These are phyloP conservation scores for Penicillium janthinellum DNA, from an alignment of 2,329 filamentous ascomycete species.

Conservation along the genomic window DNA sequence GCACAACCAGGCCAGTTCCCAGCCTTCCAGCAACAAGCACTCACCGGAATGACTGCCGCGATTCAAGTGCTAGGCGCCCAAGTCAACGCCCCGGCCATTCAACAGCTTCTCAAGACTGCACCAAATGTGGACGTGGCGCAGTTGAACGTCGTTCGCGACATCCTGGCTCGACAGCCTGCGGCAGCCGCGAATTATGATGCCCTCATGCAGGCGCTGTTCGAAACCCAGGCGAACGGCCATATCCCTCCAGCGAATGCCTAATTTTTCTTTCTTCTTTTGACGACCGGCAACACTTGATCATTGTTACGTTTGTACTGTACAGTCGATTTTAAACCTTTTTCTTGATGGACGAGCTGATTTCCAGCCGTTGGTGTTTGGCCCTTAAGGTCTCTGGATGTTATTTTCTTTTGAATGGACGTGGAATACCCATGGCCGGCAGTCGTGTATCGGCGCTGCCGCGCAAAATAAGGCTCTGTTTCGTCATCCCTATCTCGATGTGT, in stretches of 20 bases:
- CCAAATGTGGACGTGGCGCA: slow-evolving; percentile 69
- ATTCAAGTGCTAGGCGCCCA: slow-evolving; percentile 65
- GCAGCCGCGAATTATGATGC: slow-evolving; percentile 61
- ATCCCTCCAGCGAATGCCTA: slow-evolving; percentile 23
- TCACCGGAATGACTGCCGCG: slow-evolving; percentile 59
- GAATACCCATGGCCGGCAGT: slow-evolving; percentile 16
- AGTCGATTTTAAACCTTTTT: slow-evolving; percentile 15
- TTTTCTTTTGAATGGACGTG: slow-evolving; percentile 18
- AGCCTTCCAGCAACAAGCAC: slow-evolving; percentile 31
- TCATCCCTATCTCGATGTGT: background rate
- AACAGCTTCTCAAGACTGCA: slow-evolving; percentile 69
- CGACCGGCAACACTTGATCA: slow-evolving; percentile 3
- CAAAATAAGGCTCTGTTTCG: slow-evolving; percentile 13
- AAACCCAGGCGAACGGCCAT: slow-evolving; percentile 39
- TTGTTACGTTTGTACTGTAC: slow-evolving; percentile 20
- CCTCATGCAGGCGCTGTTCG: slow-evolving; percentile 45
- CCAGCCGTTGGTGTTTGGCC: slow-evolving; percentile 14
- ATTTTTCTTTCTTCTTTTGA: slow-evolving; percentile 11
- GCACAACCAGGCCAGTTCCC: slow-evolving; percentile 19
- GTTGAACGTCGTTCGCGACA: slow-evolving; percentile 70
- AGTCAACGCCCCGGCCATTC: slow-evolving; percentile 65
- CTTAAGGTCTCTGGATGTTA: slow-evolving; percentile 11
- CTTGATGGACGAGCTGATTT: background rate
- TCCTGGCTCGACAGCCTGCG: slow-evolving; percentile 66
- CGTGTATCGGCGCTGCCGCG: slow-evolving; percentile 3